Evolutionary conservation across 495 filamentous ascomycete species (phyloP), one percentile per base, ranked within the genome.

Genomic region (Penicillium crystallinum): DNA sequence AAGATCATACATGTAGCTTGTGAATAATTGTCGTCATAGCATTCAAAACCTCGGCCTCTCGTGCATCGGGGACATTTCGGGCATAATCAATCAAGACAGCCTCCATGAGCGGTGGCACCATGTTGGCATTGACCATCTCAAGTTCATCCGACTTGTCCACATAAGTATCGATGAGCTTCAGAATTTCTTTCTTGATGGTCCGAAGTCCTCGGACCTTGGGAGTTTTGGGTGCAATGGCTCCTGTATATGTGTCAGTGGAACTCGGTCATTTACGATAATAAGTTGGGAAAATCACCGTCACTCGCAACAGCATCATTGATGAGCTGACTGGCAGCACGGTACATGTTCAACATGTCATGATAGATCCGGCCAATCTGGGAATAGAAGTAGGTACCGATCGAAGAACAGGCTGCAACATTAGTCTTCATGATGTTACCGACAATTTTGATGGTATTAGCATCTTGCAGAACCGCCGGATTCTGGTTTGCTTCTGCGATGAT

Each of bases 381-480:
- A 64, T 93, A 96, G 72, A 99, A 99, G 74, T 97, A 97, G 47
- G 86, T 84, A 22, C 93, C 93, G 45, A 97, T 91, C 0, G 95
- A 97, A 22, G 87, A 89, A 65, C 93, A 97, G 12, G 93, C 93
- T 1, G 93, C 89, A 5, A 99, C 93, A 59, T 99, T 99, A 5
- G 93, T 99, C 78, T 99, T 99, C 93, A 97, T 99, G 59, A 99
- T 95, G 67, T 99, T 99, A 46, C 93, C 93, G 51, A 99, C 87
- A 53, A 99, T 83, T 72, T 97, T 97, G 69, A 99, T 97, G 0
- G 90, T 95, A 46, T 99, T 90, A 22, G 81, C 78, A 65, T 96
- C 89, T 65, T 97, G 89, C 6, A 99, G 77, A 53, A 89, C 88
- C 22, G 78, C 74, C 2, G 92, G 87, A 63, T 96, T 82, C 49